Percentiles rank a stretch among this genome's conserved stretches.
Evolutionary conservation across 2,329 filamentous ascomycete genomes (phyloP).

Genomic region (Hawksworthiomyces lignivorus): DNA sequence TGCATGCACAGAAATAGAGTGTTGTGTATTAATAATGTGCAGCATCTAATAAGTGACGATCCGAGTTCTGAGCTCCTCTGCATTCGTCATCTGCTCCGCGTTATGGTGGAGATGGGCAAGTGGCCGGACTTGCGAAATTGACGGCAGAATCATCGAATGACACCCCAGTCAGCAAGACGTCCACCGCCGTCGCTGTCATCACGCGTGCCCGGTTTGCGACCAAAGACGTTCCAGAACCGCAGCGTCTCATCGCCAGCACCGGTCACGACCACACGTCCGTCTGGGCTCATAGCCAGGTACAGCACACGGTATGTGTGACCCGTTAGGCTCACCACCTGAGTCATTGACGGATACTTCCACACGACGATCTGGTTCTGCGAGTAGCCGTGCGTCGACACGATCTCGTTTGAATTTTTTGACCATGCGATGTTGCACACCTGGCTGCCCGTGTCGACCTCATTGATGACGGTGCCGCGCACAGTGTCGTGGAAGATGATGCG

Average conservation of each 20-base stretch:
- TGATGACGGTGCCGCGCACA: constrained; percentile 67
- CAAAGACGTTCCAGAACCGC: constrained; percentile 95
- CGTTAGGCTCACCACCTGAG: constrained; percentile 88
- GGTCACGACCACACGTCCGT: constrained; percentile 88
- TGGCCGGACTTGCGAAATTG: no score
- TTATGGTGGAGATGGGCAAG: no score
- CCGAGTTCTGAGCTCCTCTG: no score
- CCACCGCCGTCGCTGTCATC: constrained; percentile 58
- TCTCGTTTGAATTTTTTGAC: constrained; percentile 96
- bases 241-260: constrained; percentile 94
- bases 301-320: constrained; percentile 90
- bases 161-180: constrained; percentile 69
- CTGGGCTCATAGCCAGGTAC: constrained; percentile 95
- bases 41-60: no score
- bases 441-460: constrained; percentile 90
- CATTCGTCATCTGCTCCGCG: no score
- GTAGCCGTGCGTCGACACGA: constrained; percentile 95
- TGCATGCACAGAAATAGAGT: no score
- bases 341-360: constrained; percentile 99
- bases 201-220: constrained; percentile 64
- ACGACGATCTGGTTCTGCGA: constrained; percentile 98
- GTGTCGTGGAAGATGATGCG: constrained; percentile 99
- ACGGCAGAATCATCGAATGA: constrained; percentile 67
- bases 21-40: no score
- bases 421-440: constrained; percentile 98